Evolutionary conservation across 2,329 filamentous ascomycete species (phyloP).

Genomic region (Curvularia spicifera): DNA sequence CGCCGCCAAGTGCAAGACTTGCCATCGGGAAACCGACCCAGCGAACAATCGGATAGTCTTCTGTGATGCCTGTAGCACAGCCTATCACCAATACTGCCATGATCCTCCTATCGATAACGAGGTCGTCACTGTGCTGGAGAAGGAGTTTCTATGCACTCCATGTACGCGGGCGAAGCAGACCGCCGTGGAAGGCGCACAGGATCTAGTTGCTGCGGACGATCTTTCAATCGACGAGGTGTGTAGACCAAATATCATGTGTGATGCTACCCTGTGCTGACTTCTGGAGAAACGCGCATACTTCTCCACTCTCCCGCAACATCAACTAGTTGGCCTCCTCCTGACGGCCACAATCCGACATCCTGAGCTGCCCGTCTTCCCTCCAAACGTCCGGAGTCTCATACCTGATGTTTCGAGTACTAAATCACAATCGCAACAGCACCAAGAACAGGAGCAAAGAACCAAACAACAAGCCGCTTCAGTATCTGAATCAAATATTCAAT

Average conservation of each 20-base stretch:
- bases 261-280: slow-evolving; percentile 1
- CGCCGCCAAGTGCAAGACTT: slow-evolving; percentile 71
- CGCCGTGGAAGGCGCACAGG: slow-evolving; percentile 43
- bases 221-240: slow-evolving; percentile 54
- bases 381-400: slow-evolving; percentile 39
- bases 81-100: slow-evolving; percentile 85
- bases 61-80: slow-evolving; percentile 79
- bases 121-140: slow-evolving; percentile 68
- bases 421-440: slow-evolving; percentile 22
- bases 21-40: slow-evolving; percentile 74
- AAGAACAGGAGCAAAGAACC: slow-evolving; percentile 4
- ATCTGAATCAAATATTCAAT: slow-evolving; percentile 14
- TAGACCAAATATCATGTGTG: slow-evolving; percentile 1
- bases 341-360: slow-evolving; percentile 67
- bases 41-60: slow-evolving; percentile 82
- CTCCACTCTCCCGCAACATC: slow-evolving; percentile 63
- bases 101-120: slow-evolving; percentile 74
- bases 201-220: slow-evolving; percentile 49
- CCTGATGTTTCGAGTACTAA: slow-evolving; percentile 22
- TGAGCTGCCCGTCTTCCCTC: slow-evolving; percentile 69
- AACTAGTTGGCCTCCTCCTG: slow-evolving; percentile 70
- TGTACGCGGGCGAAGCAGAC: slow-evolving; percentile 56
- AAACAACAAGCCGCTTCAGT: slow-evolving; percentile 7
- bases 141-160: slow-evolving; percentile 73
- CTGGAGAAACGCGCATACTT: slow-evolving; percentile 68